phyloP scores from a whole-genome alignment of 345 rosid species.

The Citrus australasica region DNA sequence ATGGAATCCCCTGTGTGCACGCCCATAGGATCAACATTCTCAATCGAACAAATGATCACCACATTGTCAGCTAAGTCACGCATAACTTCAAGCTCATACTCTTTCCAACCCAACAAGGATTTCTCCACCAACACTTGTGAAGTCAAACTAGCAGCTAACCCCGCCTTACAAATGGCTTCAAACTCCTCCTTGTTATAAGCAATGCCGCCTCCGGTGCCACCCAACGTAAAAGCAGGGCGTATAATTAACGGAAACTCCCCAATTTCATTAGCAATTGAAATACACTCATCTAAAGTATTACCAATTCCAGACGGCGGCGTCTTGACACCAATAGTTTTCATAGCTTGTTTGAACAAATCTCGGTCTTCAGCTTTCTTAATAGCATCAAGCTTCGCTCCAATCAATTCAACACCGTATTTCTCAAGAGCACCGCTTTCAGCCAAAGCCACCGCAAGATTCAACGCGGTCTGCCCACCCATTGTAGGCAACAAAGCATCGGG shows the following conservation, averaged over 20 bases:
- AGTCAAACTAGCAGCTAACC: constrained; percentile 84
- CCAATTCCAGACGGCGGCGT: constrained; percentile 96
- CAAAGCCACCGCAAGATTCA: constrained; percentile 87
- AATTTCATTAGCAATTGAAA: constrained; percentile 61
- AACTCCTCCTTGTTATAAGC: constrained; percentile 95
- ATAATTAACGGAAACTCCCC: constrained; percentile 97
- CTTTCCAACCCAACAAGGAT: constrained; percentile 94
- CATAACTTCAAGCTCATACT: constrained; percentile 97
- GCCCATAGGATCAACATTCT: constrained; percentile 98
- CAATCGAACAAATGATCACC: constrained; percentile 92
- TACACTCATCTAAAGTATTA: constrained; percentile 77
- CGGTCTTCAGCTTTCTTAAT: constrained; percentile 95
- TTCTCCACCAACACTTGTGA: constrained; percentile 94
- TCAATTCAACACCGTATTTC: constrained; percentile 73
- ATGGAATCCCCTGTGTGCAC: constrained; percentile 98
- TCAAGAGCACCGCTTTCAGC: constrained; percentile 79
- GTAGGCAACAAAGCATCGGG: constrained; percentile 92
- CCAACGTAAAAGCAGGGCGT: constrained; percentile 90
- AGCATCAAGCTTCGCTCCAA: constrained; percentile 91
- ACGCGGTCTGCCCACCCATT: constrained; percentile 97
- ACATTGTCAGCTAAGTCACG: constrained; percentile 97
- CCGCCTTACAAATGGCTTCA: constrained; percentile 76
- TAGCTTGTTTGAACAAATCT: constrained; percentile 82
- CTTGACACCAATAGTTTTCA: constrained; percentile 78
- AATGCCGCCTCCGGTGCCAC: constrained; percentile 98